Evolutionary conservation across 1,284 basidiomycete species (phyloP).

Genomic region (Grifola frondosa): DNA sequence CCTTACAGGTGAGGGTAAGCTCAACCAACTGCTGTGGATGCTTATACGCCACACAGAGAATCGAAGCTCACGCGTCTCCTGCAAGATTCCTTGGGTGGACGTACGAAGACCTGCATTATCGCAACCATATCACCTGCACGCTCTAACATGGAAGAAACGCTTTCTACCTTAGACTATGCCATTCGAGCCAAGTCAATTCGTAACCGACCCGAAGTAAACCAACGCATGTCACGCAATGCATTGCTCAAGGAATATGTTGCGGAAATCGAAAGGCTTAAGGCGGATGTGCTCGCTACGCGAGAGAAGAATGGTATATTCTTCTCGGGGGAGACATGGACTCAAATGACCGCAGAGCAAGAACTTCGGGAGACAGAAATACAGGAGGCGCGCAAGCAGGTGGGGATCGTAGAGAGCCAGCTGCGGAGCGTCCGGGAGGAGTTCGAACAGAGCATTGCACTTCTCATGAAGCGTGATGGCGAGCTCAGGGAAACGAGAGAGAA

Average conservation of each 20-base stretch:
- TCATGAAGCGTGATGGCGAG: constrained; percentile 76
- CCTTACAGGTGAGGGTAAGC: constrained; percentile 78
- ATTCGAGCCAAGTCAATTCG: constrained; percentile 94
- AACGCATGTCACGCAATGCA: constrained; percentile 89
- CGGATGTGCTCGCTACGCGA: constrained; percentile 85
- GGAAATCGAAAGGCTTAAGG: constrained; percentile 95
- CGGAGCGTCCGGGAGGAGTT: constrained; percentile 84
- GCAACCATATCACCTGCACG: constrained; percentile 93
- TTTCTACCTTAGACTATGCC: constrained; percentile 98
- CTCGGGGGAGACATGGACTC: constrained; percentile 85
- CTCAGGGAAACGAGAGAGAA: constrained; percentile 63
- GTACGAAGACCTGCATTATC: constrained; percentile 97
- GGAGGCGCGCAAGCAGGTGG: constrained; percentile 80
- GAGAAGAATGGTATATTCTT: constrained; percentile 96
- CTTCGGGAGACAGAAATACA: constrained; percentile 72
- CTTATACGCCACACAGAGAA: constrained; percentile 46
- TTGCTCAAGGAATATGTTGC: constrained; percentile 92
- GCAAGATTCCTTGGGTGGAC: constrained; percentile 98
- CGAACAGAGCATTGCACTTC: constrained; percentile 78
- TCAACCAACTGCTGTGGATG: not conserved
- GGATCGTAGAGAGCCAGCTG: constrained; percentile 82
- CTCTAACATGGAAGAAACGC: constrained; percentile 94
- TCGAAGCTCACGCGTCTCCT: constrained; percentile 95
- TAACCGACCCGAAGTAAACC: constrained; percentile 95
- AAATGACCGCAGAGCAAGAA: constrained; percentile 79